Conservation (phyloP, 2,329 filamentous ascomycete genomes). For the Alternaria panax region DNA sequence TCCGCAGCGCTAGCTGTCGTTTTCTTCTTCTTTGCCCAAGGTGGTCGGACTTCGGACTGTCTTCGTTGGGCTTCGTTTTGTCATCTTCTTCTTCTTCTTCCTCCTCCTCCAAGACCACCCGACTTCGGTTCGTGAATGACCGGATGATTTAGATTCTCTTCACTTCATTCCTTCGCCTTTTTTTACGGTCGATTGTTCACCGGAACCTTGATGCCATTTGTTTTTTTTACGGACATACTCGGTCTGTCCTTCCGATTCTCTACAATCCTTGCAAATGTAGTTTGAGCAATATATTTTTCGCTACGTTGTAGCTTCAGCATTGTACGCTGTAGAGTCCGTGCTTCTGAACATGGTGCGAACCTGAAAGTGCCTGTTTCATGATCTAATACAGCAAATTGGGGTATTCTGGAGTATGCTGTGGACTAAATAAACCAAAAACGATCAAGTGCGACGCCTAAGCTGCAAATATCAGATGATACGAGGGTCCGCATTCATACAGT, state of each 20-base stretch:
- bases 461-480: constrained; percentile 5
- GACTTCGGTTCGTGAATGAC: constrained; percentile 3
- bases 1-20: constrained; percentile 1
- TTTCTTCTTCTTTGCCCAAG: neutral
- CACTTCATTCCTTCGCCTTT: neutral
- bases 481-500: constrained; percentile 16
- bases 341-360: neutral
- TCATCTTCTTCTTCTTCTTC: neutral
- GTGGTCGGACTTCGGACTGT: constrained; percentile 9
- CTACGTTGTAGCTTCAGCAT: neutral
- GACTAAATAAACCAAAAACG: neutral
- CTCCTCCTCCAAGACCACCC: constrained; percentile 7
- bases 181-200: constrained; percentile 6
- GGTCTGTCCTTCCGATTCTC: constrained; percentile 22
- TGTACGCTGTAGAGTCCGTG: neutral
- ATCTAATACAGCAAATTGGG: neutral
- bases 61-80: constrained; percentile 1
- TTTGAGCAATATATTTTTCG: constrained; percentile 9
- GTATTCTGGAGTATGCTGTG: neutral
- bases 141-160: constrained; percentile 1
- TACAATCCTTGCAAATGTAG: constrained; percentile 27
- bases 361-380: neutral
- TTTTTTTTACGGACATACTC: constrained; percentile 10
- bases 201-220: constrained; percentile 3
- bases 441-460: neutral